A percentile compares a stretch with the other conserved stretches of the same genome.
These are phyloP conservation scores for Leptographium radiaticola DNA, from an alignment of 2,329 filamentous ascomycete genomes.

Conservation along the genomic window DNA sequence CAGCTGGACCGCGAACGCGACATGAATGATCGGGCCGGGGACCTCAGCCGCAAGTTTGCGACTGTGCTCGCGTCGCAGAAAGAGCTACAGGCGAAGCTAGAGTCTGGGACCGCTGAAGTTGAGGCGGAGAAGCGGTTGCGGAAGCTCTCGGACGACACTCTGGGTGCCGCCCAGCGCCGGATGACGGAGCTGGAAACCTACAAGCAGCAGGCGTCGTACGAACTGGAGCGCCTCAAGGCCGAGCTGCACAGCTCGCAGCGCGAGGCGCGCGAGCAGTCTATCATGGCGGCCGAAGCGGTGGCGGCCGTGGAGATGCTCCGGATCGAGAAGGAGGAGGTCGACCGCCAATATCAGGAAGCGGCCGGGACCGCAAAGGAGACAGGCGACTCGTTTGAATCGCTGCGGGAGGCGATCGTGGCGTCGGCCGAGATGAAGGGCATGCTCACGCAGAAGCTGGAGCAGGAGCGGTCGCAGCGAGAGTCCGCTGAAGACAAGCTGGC, in stretches of 20 bases:
- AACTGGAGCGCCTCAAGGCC: slow-evolving; percentile 73
- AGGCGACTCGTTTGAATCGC: slow-evolving; percentile 54
- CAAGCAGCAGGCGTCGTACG: slow-evolving; percentile 69
- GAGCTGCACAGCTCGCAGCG: slow-evolving; percentile 74
- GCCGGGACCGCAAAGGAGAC: slow-evolving; percentile 57
- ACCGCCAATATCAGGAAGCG: slow-evolving; percentile 53
- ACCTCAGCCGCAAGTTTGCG: slow-evolving; percentile 75
- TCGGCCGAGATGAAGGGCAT: slow-evolving; percentile 65
- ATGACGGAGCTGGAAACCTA: slow-evolving; percentile 74
- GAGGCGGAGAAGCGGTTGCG: slow-evolving; percentile 70
- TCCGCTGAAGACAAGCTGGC: slow-evolving; percentile 62
- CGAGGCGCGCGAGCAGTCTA: slow-evolving; percentile 66
- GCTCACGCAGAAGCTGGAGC: slow-evolving; percentile 68
- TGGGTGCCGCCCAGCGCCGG: slow-evolving; percentile 68
- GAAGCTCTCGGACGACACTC: slow-evolving; percentile 78
- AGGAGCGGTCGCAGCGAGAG: slow-evolving; percentile 68
- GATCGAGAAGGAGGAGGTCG: slow-evolving; percentile 74
- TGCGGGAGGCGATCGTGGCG: slow-evolving; percentile 65
- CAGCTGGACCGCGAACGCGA: slow-evolving; percentile 49
- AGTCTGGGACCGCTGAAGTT: slow-evolving; percentile 55
- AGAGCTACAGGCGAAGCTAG: slow-evolving; percentile 66
- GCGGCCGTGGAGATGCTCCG: slow-evolving; percentile 61
- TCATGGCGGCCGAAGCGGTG: slow-evolving; percentile 63
- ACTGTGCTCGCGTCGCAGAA: slow-evolving; percentile 63
- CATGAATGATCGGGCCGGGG: slow-evolving; percentile 51